Percentiles rank a stretch among this genome's conserved stretches.
These are phyloP conservation scores for Calonectria pteridis DNA, from an alignment of 2,329 filamentous ascomycete genomes.

Conservation along the genomic window DNA sequence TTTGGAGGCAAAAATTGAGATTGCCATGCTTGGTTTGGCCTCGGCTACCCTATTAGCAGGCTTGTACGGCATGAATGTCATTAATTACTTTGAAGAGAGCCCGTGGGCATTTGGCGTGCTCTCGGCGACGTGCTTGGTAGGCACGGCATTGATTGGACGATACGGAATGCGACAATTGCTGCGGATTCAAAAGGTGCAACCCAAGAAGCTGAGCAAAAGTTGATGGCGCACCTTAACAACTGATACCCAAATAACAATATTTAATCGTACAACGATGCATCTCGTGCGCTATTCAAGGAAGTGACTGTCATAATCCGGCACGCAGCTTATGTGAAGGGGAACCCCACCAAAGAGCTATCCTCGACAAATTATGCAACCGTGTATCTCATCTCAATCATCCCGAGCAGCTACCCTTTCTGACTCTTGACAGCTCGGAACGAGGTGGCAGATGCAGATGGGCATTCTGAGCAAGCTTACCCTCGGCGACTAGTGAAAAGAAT, in stretches of 20 bases:
- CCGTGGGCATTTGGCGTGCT: slow-evolving; percentile 1
- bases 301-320: neutral
- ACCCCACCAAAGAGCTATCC: neutral
- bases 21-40: slow-evolving; percentile 4
- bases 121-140: neutral
- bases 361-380: neutral
- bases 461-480: neutral
- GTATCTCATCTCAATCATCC: neutral
- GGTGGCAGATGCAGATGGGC: neutral
- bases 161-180: slow-evolving; percentile 1
- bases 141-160: neutral
- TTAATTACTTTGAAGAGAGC: slow-evolving; percentile 15
- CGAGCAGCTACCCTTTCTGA: neutral
- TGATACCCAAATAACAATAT: neutral
- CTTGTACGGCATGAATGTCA: slow-evolving; percentile 16
- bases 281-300: neutral
- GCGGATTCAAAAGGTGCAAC: slow-evolving; percentile 2
- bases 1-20: slow-evolving; percentile 12
- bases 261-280: neutral
- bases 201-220: neutral
- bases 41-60: neutral
- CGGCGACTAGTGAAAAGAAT: neutral
- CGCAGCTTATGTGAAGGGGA: no score
- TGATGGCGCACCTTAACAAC: neutral
- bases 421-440: no score